Percentiles rank a stretch among this genome's conserved stretches.
These are phyloP conservation scores for Penicillium soppii DNA, from an alignment of 495 filamentous ascomycete genomes.

Conservation along the genomic window DNA sequence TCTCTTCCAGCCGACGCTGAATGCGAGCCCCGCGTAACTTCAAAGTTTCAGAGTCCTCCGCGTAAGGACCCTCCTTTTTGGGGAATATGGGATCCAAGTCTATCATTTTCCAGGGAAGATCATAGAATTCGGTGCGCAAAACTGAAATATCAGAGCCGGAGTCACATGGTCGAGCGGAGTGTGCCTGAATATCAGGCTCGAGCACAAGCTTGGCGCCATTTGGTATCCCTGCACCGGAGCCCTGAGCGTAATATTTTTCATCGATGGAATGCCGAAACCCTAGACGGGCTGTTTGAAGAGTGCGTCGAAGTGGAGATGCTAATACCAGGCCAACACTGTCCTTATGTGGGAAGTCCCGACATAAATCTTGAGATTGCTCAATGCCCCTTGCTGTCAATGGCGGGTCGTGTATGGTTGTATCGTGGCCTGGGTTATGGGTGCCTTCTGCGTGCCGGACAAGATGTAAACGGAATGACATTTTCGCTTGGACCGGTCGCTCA, in stretches of 20 bases:
- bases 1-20: slow-evolving; percentile 2
- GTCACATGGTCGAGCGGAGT: slow-evolving; percentile 15
- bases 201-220: slow-evolving; percentile 1
- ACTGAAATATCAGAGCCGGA: slow-evolving; percentile 7
- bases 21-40: slow-evolving; percentile 1
- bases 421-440: slow-evolving; percentile 12
- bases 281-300: slow-evolving; percentile 13
- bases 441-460: slow-evolving; percentile 18
- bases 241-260: slow-evolving; percentile 3
- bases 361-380: slow-evolving; percentile 4
- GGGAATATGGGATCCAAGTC: slow-evolving; percentile 6
- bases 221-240: background rate
- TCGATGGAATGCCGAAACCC: slow-evolving; percentile 10
- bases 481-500: background rate
- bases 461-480: slow-evolving; percentile 10
- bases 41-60: background rate
- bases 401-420: slow-evolving; percentile 14
- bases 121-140: slow-evolving; percentile 4
- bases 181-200: slow-evolving; percentile 15
- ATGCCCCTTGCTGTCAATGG: slow-evolving; percentile 12
- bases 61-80: slow-evolving; percentile 4
- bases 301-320: slow-evolving; percentile 15
- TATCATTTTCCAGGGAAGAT: slow-evolving; percentile 8
- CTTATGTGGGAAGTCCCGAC: slow-evolving; percentile 6
- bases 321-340: slow-evolving; percentile 12